Evolutionary conservation across 306 rosid genomes (phyloP).

Genomic region (Trichosanthes cucumerina): DNA sequence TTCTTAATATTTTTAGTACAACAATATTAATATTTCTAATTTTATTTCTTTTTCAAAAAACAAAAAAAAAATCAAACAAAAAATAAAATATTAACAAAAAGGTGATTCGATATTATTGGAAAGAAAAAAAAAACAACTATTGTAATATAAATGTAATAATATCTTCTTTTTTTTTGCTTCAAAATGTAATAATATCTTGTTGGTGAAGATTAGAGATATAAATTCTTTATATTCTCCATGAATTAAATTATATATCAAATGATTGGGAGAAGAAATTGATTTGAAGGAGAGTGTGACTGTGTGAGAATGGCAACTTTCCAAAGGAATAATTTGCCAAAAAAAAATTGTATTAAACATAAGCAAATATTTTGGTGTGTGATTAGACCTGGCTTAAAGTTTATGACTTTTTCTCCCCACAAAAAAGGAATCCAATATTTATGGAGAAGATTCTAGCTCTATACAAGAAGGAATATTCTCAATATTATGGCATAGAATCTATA

Average conservation of each 20-base stretch:
- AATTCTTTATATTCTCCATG: neutral
- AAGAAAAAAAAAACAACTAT: neutral
- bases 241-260: neutral
- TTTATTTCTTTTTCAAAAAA: neutral
- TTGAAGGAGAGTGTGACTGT: neutral
- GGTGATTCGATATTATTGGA: neutral
- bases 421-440: slow-evolving; percentile 8
- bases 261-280: neutral
- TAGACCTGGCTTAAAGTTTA: slow-evolving; percentile 1
- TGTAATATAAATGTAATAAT: neutral
- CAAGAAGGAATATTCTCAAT: slow-evolving; percentile 3
- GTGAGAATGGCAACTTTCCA: neutral
- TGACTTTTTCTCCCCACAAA: slow-evolving; percentile 1
- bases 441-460: neutral
- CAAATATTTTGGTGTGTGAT: neutral
- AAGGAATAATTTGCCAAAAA: neutral
- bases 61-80: neutral
- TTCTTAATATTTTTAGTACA: no score
- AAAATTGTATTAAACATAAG: neutral
- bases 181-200: neutral
- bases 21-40: neutral
- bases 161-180: no score
- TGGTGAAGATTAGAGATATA: neutral
- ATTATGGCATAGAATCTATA: neutral
- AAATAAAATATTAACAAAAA: neutral